Evolutionary conservation across 345 rosid genomes (phyloP).

Genomic region (Heritiera littoralis): DNA sequence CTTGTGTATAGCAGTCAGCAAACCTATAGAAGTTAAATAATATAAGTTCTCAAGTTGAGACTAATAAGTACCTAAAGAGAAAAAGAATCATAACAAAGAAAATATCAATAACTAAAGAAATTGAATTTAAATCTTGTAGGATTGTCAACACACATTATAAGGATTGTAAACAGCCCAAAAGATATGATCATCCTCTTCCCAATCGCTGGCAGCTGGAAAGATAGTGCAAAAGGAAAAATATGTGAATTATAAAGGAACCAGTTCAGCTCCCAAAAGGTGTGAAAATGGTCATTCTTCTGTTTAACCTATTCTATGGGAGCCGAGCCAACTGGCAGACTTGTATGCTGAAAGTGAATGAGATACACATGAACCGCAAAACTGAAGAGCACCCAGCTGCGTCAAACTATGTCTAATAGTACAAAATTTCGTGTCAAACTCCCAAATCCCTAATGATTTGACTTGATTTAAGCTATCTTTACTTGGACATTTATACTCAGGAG

Average conservation of each 20-base stretch:
- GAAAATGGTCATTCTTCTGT: background rate
- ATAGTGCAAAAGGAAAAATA: slow-evolving; percentile 15
- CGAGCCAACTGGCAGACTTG: background rate
- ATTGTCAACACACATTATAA: slow-evolving; percentile 1
- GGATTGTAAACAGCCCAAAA: slow-evolving; percentile 4
- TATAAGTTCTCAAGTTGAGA: slow-evolving; percentile 9
- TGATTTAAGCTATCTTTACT: background rate
- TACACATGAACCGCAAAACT: background rate
- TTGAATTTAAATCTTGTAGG: slow-evolving; percentile 3
- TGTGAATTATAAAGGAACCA: slow-evolving; percentile 20
- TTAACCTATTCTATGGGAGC: background rate
- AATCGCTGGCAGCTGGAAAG: background rate
- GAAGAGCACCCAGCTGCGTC: background rate
- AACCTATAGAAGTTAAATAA: slow-evolving; percentile 45
- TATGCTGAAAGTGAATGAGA: background rate
- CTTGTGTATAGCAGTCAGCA: slow-evolving; percentile 72
- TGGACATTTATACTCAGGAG: background rate
- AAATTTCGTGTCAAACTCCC: background rate
- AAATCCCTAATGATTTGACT: background rate
- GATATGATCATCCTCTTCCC: background rate
- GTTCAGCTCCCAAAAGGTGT: slow-evolving; percentile 4
- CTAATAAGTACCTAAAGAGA: background rate
- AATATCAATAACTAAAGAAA: slow-evolving; percentile 9
- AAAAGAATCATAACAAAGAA: background rate
- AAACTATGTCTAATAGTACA: background rate